Evolutionary conservation across 2,329 filamentous ascomycete species (phyloP).

Genomic region (Endothia cerciana): DNA sequence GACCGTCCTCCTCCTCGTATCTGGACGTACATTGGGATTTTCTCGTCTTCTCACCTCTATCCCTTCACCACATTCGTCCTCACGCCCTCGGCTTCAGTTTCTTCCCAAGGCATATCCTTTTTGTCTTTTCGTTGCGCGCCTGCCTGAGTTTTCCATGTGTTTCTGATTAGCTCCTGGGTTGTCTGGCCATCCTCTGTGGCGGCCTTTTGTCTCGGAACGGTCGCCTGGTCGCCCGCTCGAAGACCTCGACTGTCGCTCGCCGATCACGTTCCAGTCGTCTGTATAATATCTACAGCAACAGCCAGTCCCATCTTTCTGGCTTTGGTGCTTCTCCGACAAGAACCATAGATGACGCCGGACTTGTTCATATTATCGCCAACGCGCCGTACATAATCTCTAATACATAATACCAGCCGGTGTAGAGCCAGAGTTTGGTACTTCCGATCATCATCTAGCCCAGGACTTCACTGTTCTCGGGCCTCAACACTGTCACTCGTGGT

Average conservation of each 20-base stretch:
- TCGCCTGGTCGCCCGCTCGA: conserved; percentile 10
- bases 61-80: conserved; percentile 4
- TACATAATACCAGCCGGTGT: conserved; percentile 33
- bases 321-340: neutral
- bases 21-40: neutral
- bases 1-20: neutral
- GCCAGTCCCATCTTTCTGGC: conserved; percentile 6
- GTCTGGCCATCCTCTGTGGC: conserved; percentile 22
- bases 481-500: too few species aligned
- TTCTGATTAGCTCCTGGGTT: conserved; percentile 18
- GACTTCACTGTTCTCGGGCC: conserved; percentile 23
- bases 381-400: conserved; percentile 37
- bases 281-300: conserved; percentile 17
- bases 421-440: conserved; percentile 34
- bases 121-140: conserved; percentile 1
- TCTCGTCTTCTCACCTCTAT: neutral
- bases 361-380: conserved; percentile 28
- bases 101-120: conserved; percentile 11
- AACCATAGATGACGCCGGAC: conserved; percentile 13
- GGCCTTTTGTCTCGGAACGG: conserved; percentile 23
- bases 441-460: conserved; percentile 24
- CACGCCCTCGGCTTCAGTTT: conserved; percentile 13
- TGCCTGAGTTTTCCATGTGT: conserved; percentile 21
- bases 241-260: conserved; percentile 9
- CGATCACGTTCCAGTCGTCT: conserved; percentile 27